Evolutionary conservation across 306 rosid species (phyloP).

Genomic region (Phaseolus lunatus): DNA sequence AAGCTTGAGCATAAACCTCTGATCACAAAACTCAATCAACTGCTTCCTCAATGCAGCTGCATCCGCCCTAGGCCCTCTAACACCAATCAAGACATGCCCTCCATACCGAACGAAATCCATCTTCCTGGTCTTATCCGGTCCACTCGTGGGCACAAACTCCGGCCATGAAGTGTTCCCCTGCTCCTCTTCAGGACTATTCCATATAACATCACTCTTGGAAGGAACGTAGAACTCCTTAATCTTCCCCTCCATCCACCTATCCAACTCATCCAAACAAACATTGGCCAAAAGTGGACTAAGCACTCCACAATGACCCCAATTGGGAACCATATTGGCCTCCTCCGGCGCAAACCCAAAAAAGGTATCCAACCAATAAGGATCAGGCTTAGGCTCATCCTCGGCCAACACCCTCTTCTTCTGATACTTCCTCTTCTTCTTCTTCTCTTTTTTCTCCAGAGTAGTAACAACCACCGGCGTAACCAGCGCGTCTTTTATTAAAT

Average conservation of each 20-base stretch:
- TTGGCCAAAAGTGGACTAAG: constrained; percentile 87
- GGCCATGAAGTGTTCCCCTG: constrained; percentile 99
- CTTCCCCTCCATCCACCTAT: constrained; percentile 93
- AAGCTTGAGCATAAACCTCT: constrained; percentile 86
- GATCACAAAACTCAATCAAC: constrained; percentile 90
- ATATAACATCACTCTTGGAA: constrained; percentile 95
- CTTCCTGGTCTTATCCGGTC: constrained; percentile 96
- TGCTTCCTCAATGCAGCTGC: constrained; percentile 86
- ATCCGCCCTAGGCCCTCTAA: constrained; percentile 93
- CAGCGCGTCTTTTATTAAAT: constrained; percentile 77
- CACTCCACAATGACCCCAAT: constrained; percentile 95
- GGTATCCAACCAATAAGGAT: constrained; percentile 91
- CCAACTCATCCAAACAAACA: constrained; percentile 85
- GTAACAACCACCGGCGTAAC: constrained; percentile 72
- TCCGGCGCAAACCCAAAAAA: constrained; percentile 94
- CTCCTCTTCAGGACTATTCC: constrained; percentile 87
- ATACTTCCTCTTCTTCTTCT: constrained; percentile 79
- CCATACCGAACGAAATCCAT: constrained; percentile 88
- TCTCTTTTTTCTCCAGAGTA: constrained; percentile 63
- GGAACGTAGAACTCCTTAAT: constrained; percentile 85
- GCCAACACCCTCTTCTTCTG: constrained; percentile 94
- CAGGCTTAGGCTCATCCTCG: constrained; percentile 97
- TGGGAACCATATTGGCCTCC: constrained; percentile 85
- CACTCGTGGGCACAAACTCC: constrained; percentile 96
- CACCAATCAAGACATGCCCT: constrained; percentile 89